A percentile compares a stretch with the other conserved stretches of the same genome.
Conservation (phyloP, 1,284 basidiomycete species). For the Porodaedalea pini region DNA sequence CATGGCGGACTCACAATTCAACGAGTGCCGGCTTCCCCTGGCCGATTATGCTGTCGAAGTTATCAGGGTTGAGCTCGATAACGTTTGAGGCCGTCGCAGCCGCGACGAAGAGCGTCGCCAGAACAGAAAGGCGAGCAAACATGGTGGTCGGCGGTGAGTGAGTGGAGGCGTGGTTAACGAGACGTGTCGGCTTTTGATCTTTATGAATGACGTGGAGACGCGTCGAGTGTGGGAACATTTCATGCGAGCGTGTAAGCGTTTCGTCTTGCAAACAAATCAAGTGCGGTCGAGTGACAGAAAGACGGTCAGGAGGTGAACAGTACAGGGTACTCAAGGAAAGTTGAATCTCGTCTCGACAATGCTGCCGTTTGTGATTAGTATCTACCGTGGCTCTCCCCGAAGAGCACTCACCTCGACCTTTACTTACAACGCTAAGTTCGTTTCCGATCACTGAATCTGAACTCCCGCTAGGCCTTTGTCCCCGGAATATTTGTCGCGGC, state of each 20-base stretch:
- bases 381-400: too few species aligned
- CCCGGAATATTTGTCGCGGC: too few species aligned
- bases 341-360: too few species aligned
- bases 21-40: slow-evolving; percentile 80
- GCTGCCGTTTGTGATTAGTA: too few species aligned
- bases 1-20: slow-evolving; percentile 66
- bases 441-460: too few species aligned
- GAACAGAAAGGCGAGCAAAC: slow-evolving; percentile 57
- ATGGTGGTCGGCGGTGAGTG: slow-evolving; percentile 41
- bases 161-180: not conserved
- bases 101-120: slow-evolving; percentile 51
- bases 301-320: too few species aligned
- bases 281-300: too few species aligned
- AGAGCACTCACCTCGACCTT: too few species aligned
- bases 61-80: slow-evolving; percentile 69
- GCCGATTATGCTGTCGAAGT: slow-evolving; percentile 76
- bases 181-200: not conserved
- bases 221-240: slow-evolving; percentile 6
- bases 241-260: slow-evolving; percentile 1
- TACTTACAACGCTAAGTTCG: too few species aligned
- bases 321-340: too few species aligned
- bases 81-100: slow-evolving; percentile 76
- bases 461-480: too few species aligned
- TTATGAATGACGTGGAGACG: not conserved
- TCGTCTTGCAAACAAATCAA: not conserved